Evolutionary conservation across 148 eudicot genomes (phyloP), one percentile per base, ranked within the genome.

Genomic region (Diospyros kaki): DNA sequence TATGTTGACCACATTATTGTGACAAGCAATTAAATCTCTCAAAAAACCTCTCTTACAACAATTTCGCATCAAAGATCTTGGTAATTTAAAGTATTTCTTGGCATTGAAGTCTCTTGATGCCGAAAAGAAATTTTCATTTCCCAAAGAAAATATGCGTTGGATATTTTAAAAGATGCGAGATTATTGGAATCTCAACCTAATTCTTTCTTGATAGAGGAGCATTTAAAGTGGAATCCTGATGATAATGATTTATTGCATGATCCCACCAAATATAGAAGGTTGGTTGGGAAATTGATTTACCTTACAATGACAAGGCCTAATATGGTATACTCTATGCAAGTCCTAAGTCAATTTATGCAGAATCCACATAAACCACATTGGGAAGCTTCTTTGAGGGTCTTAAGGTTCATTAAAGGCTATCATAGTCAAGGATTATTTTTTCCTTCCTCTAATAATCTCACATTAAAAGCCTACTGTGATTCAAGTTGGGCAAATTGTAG

Each of bases 401-500:
- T 63, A 4, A 1, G 66, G 39, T 39, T 38, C 12, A 9, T 63
- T 40, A 63, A 63, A 63, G 12, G 66, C 44, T 39, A 15, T 9
- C 42, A 15, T 58, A 14, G 39, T 5, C 46, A 9, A 42, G 60
- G 46, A 65, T 28, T 58, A 58, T 74, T 69, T 84, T 86, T 63
- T 79, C 48, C 69, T 84, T 67, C 77, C 68, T 76, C 80, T 83
- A 75, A 72, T 83, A 75, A 68, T 75, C 82, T 84, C 84, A 84
- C 83, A 68, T 84, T 76, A 70, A 82, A 60, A 75, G 54, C 75
- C 74, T 84, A 10, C 83, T 86, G 83, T 86, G 89, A 86, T 86
- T 48, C 8, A 48, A 1, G 1, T 48, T 48, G 52, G 52, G 8
- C 8, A 48, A 1, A 8, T 48, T 48, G 52, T 48, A 8, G 4